These are phyloP conservation scores for Mycena kentingensis DNA, from an alignment of 768 basidiomycete species.

Conservation along the genomic window DNA sequence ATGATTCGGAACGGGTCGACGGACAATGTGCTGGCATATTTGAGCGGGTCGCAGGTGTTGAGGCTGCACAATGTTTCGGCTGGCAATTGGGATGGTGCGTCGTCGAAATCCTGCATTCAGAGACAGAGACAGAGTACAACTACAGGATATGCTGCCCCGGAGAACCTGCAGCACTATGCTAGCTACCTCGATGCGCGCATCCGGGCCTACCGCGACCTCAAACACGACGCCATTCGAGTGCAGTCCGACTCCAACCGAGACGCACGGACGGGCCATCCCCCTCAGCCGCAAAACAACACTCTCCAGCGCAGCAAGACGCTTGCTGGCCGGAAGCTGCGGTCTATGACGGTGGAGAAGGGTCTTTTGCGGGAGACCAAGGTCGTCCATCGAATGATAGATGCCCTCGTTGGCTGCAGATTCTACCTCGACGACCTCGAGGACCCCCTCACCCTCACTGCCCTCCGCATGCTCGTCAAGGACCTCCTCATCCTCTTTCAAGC, in stretches of 20 bases:
- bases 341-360: conserved; percentile 96
- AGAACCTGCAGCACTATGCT: conserved; percentile 87
- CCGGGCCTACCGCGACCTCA: conserved; percentile 83
- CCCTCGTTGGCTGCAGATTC: conserved; percentile 90
- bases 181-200: conserved; percentile 88
- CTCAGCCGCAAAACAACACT: neutral
- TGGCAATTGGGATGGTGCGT: conserved; percentile 85
- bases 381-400: conserved; percentile 88
- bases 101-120: neutral
- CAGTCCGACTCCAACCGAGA: conserved; percentile 94
- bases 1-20: conserved; percentile 98
- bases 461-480: conserved; percentile 95
- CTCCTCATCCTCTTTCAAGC: conserved; percentile 94
- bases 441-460: conserved; percentile 83
- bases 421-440: conserved; percentile 93
- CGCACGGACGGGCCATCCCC: conserved; percentile 41
- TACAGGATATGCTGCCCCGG: conserved; percentile 80
- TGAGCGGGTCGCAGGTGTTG: conserved; percentile 81
- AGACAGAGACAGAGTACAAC: neutral
- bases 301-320: conserved; percentile 73
- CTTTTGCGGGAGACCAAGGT: conserved; percentile 87
- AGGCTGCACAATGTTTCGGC: conserved; percentile 78
- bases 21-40: conserved; percentile 84
- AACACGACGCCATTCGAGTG: conserved; percentile 91
- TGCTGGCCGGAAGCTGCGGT: conserved; percentile 79